Conservation (phyloP, 1,284 basidiomycete genomes). For the Ceratobasidium sp. region DNA sequence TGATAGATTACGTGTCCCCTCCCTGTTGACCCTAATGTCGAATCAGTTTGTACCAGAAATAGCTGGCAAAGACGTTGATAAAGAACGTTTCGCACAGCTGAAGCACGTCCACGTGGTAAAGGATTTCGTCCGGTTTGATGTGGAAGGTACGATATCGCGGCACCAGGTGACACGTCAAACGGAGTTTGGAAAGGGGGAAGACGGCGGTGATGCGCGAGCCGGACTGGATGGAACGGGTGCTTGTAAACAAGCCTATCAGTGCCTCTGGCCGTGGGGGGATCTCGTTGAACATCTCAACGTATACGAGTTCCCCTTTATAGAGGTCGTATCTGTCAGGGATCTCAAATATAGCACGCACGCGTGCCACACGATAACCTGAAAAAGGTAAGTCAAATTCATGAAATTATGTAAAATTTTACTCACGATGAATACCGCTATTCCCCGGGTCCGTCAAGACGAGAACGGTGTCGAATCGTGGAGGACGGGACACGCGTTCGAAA, state of each 20-base stretch:
- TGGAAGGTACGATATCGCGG: conserved; percentile 8
- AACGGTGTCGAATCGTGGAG: conserved; percentile 14
- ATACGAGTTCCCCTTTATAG: neutral
- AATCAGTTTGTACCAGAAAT: conserved; percentile 26
- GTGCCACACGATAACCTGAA: conserved; percentile 4
- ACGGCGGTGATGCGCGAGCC: neutral
- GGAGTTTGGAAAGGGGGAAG: conserved; percentile 4
- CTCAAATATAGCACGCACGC: conserved; percentile 21
- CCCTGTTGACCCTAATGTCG: conserved; percentile 32
- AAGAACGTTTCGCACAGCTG: neutral
- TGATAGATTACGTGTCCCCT: no score
- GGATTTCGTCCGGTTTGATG: neutral
- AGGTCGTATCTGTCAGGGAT: neutral
- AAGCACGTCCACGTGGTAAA: neutral
- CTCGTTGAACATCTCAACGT: conserved; percentile 32
- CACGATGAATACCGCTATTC: neutral
- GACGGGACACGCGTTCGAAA: conserved; percentile 10
- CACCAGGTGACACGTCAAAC: conserved; percentile 38
- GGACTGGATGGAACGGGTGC: neutral
- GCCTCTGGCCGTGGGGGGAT: neutral
- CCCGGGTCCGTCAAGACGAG: neutral
- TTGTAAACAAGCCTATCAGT: neutral
- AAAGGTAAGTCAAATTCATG: neutral
- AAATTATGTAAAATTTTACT: neutral
- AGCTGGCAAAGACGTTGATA: conserved; percentile 23